phyloP scores from a whole-genome alignment of 352 stramenopile genomes.

The Phytophthora sp. region DNA sequence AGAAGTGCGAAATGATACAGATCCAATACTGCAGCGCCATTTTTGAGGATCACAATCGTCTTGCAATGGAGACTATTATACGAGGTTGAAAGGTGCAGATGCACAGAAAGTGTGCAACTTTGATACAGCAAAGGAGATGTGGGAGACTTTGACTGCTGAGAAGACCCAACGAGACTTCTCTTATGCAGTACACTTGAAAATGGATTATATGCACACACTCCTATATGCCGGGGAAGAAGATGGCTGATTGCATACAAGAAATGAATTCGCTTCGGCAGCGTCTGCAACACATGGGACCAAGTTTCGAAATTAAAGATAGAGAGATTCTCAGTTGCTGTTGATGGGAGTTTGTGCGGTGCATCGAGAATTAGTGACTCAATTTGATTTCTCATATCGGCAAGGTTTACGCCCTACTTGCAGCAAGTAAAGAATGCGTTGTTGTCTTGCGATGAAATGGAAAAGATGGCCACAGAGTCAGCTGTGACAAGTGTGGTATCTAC shows the following conservation, averaged over 20 bases:
- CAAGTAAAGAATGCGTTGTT: constrained; percentile 8
- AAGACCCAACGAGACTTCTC: constrained; percentile 4
- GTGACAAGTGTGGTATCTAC: background rate
- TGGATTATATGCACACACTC: background rate
- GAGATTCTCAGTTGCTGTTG: background rate
- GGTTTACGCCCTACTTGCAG: background rate
- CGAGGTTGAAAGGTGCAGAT: background rate
- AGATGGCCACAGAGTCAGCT: background rate
- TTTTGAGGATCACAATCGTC: background rate
- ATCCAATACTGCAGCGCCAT: background rate
- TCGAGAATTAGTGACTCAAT: constrained; percentile 1
- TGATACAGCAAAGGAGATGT: background rate
- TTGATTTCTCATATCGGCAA: constrained; percentile 8
- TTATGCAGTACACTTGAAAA: background rate
- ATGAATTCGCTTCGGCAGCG: constrained; percentile 5
- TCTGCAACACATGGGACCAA: constrained; percentile 6
- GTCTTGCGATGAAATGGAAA: constrained; percentile 3
- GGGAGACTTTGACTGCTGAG: background rate
- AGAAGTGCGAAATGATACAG: background rate
- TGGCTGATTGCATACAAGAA: constrained; percentile 9
- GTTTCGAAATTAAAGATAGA: background rate
- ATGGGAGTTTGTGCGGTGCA: constrained; percentile 9
- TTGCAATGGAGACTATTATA: constrained; percentile 1
- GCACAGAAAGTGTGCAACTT: background rate
- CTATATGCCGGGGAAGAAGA: background rate